Evolutionary conservation across 345 rosid genomes (phyloP).

Genomic region (Eucalyptus rudis): DNA sequence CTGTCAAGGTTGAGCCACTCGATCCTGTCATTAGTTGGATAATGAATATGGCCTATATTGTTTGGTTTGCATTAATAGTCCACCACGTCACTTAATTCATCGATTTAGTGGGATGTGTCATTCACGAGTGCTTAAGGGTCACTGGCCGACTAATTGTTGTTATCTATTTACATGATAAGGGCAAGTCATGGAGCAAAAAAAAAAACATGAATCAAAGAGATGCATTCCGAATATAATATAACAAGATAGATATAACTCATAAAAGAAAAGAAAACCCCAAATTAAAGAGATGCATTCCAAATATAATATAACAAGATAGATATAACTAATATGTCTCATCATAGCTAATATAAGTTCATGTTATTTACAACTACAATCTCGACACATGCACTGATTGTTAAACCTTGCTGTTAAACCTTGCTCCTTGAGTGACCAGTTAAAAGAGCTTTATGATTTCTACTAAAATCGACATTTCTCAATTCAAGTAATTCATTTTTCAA

Average conservation of each 20-base stretch:
- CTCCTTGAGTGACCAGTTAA: rapidly evolving
- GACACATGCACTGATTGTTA: rapidly evolving
- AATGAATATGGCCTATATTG: not conserved
- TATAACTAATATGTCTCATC: rapidly evolving
- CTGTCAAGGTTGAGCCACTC: not conserved
- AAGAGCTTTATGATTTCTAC: not conserved
- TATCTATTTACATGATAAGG: not conserved
- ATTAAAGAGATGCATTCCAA: no score
- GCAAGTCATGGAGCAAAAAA: not conserved
- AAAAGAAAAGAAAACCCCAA: no score
- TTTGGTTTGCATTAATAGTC: not conserved
- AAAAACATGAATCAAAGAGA: not conserved
- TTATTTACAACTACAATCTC: rapidly evolving
- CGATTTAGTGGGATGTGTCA: not conserved
- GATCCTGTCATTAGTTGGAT: not conserved
- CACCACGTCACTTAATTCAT: not conserved
- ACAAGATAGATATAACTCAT: no score
- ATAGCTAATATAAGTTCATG: not conserved
- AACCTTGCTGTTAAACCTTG: not conserved
- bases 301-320: no score
- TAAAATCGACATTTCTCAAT: rapidly evolving
- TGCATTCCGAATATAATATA: not conserved
- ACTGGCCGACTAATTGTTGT: not conserved
- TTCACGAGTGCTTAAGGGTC: not conserved
- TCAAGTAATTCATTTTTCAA: not conserved